Evolutionary conservation across 805 yeast species (phyloP).

Genomic region (Zygosaccharomyces lentus): DNA sequence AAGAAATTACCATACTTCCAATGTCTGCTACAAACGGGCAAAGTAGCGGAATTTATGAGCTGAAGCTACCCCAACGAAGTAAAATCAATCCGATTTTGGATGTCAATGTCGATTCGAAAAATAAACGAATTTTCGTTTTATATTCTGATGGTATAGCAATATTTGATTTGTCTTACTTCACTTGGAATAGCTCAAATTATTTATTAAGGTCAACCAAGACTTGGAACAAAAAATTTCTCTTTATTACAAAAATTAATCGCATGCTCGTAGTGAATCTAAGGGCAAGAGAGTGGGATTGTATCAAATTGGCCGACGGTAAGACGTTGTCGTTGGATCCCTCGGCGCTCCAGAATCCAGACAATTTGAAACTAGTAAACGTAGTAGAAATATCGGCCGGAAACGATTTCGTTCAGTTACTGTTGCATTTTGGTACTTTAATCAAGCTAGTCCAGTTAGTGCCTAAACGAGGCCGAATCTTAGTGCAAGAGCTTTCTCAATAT

Average conservation of each 20-base stretch:
- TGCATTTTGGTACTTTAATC: conserved; percentile 15
- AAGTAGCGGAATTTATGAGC: conserved; percentile 10
- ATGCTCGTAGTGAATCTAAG: conserved; percentile 25
- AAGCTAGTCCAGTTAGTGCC: conserved; percentile 20
- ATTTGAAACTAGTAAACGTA: conserved; percentile 9
- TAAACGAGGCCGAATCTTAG: conserved; percentile 13
- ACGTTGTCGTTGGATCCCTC: conserved; percentile 17
- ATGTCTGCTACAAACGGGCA: not conserved
- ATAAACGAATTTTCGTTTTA: conserved; percentile 17
- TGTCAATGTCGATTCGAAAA: conserved; percentile 9
- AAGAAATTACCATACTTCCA: conserved; percentile 10
- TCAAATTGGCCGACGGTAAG: conserved; percentile 29
- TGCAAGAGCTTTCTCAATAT: conserved; percentile 6
- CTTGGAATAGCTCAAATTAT: conserved; percentile 22
- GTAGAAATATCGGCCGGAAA: conserved; percentile 10
- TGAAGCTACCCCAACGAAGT: conserved; percentile 18
- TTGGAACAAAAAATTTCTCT: conserved; percentile 20
- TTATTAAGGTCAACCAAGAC: conserved; percentile 26
- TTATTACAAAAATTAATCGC: conserved; percentile 23
- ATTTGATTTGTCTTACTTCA: conserved; percentile 19
- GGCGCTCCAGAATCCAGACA: conserved; percentile 7
- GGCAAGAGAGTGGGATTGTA: conserved; percentile 26
- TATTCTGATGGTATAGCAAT: conserved; percentile 25
- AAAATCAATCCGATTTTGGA: conserved; percentile 22
- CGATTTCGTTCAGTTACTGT: conserved; percentile 8